phyloP scores from a whole-genome alignment of 106 monocot genomes.

The Dioscorea dumetorum region DNA sequence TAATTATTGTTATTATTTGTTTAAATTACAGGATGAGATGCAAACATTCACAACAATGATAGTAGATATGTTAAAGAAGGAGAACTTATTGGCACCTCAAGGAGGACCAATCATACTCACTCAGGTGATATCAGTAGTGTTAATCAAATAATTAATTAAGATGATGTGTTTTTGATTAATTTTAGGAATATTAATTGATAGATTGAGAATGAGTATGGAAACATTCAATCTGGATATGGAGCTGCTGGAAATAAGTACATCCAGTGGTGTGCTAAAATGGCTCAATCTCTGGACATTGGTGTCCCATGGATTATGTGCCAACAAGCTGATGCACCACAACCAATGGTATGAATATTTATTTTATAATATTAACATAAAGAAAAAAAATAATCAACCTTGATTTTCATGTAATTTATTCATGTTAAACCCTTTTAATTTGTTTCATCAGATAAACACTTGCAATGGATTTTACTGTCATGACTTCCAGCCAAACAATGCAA shows the following conservation, averaged over 20 bases:
- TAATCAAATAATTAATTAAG: background rate
- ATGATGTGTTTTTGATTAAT: background rate
- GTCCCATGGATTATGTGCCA: slow-evolving; percentile 44
- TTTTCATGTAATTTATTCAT: background rate
- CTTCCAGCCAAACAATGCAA: slow-evolving; percentile 38
- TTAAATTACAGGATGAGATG: slow-evolving; percentile 29
- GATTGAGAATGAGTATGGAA: slow-evolving; percentile 41
- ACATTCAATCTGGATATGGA: slow-evolving; percentile 19
- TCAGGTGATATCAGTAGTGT: slow-evolving; percentile 5
- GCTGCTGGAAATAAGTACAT: slow-evolving; percentile 27
- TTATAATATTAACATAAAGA: no score
- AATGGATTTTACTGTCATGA: slow-evolving; percentile 51
- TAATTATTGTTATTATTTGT: background rate
- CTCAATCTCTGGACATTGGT: slow-evolving; percentile 16
- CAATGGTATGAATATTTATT: slow-evolving; percentile 16
- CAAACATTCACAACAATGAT: slow-evolving; percentile 25
- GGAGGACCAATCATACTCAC: slow-evolving; percentile 32
- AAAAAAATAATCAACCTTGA: background rate
- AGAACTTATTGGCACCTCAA: slow-evolving; percentile 28
- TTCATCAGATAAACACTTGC: slow-evolving; percentile 59
- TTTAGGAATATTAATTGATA: background rate
- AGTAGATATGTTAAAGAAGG: slow-evolving; percentile 26
- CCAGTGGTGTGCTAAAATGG: slow-evolving; percentile 34
- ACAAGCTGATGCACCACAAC: slow-evolving; percentile 34
- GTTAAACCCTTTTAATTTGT: background rate